phyloP scores from a whole-genome alignment of 169 alveolate genomes.

The Pseudocohnilembus persalinus region DNA sequence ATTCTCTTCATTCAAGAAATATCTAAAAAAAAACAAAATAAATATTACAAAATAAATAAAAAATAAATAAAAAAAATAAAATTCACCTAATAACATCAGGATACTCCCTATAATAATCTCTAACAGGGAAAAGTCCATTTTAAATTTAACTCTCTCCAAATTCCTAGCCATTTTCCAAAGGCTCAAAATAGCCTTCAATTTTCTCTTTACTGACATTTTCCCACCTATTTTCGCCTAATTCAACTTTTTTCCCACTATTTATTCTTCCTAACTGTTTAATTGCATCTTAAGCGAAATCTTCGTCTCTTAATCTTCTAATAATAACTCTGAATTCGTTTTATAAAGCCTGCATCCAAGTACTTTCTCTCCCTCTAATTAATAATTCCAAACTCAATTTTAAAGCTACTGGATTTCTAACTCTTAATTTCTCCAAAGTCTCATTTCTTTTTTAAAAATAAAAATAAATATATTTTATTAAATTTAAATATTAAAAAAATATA shows the following conservation, averaged over 20 bases:
- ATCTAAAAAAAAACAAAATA: no score
- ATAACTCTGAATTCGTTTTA: conserved; percentile 47
- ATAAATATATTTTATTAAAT: no score
- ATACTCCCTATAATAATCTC: conserved; percentile 31
- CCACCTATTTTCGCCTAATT: background rate
- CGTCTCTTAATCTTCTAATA: conserved; percentile 31
- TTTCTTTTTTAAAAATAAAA: no score
- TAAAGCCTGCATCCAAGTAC: conserved; percentile 27
- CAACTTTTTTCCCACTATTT: conserved; percentile 1
- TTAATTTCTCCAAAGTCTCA: conserved; percentile 21
- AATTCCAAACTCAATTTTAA: conserved; percentile 43
- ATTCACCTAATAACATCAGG: conserved; percentile 39
- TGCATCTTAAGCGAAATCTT: conserved; percentile 28
- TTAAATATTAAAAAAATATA: no score
- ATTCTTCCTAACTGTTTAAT: background rate
- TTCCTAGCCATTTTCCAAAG: conserved; percentile 13
- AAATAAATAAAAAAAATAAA: no score
- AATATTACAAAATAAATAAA: no score
- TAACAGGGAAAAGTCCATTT: conserved; percentile 44
- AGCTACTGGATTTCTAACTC: conserved; percentile 31
- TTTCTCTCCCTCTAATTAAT: conserved; percentile 38
- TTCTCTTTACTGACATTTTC: conserved; percentile 25
- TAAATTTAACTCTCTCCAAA: conserved; percentile 25
- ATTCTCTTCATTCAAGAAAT: conserved; percentile 42
- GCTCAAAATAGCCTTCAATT: conserved; percentile 33